These are phyloP conservation scores for Astraeus odoratus DNA, from an alignment of 768 basidiomycete species.

Conservation along the genomic window DNA sequence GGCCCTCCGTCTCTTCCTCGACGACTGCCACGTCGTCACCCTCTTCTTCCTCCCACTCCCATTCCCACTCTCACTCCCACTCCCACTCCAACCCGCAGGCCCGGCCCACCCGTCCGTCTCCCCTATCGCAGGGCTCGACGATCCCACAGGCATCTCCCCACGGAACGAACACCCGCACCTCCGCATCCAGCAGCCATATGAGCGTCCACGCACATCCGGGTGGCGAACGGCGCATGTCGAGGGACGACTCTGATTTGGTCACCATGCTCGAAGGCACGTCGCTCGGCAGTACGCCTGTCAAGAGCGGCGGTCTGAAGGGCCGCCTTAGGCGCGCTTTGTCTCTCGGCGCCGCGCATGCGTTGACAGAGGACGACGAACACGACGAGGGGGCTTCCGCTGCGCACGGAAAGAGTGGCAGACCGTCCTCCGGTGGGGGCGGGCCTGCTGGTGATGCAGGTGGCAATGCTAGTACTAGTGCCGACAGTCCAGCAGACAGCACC, in stretches of 20 bases:
- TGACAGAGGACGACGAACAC: conserved; percentile 47
- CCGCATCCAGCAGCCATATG: conserved; percentile 13
- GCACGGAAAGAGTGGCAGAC: too few relatives aligned
- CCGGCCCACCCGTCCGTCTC: conserved; percentile 26
- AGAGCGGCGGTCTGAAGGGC: conserved; percentile 69
- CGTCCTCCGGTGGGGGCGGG: not conserved
- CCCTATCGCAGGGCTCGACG: conserved; percentile 28
- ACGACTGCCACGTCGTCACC: conserved; percentile 24
- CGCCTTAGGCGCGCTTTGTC: conserved; percentile 68
- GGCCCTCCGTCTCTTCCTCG: conserved; percentile 21
- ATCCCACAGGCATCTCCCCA: conserved; percentile 4
- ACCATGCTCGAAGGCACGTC: conserved; percentile 40
- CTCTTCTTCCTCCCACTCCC: conserved; percentile 9
- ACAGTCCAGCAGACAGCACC: conserved; percentile 18
- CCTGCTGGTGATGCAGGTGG: conserved; percentile 17
- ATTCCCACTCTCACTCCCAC: conserved; percentile 22
- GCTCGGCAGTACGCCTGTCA: conserved; percentile 30
- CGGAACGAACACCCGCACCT: conserved; percentile 9
- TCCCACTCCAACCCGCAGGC: conserved; percentile 19
- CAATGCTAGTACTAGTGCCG: conserved; percentile 16
- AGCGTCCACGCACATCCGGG: conserved; percentile 38
- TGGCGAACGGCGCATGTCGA: conserved; percentile 69
- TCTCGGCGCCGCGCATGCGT: conserved; percentile 49
- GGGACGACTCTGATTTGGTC: conserved; percentile 66
- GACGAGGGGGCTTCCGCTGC: too few relatives aligned